phyloP scores from a whole-genome alignment of 805 yeast species.

The Ogataea polymorpha region DNA sequence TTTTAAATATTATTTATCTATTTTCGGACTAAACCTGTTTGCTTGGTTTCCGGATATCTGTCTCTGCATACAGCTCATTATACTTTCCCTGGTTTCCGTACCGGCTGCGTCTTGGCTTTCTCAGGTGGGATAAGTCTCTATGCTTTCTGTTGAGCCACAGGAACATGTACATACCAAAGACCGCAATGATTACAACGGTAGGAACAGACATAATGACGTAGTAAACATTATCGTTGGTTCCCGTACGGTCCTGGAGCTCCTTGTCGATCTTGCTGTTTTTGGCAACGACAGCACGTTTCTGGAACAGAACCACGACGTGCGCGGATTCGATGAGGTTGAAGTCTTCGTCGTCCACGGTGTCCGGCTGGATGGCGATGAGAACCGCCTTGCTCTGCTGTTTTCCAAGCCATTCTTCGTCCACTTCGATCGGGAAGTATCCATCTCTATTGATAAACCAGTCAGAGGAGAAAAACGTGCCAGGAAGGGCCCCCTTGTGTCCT shows the following conservation, averaged over 20 bases:
- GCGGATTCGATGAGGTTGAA: slow-evolving; percentile 47
- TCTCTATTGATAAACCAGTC: slow-evolving; percentile 65
- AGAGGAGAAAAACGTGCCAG: slow-evolving; percentile 53
- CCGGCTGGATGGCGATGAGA: slow-evolving; percentile 72
- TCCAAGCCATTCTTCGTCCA: too few relatives aligned
- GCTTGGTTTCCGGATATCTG: slow-evolving; percentile 29
- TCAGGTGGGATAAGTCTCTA: slow-evolving; percentile 48
- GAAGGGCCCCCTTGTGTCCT: slow-evolving; percentile 24
- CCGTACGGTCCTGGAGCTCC: slow-evolving; percentile 35
- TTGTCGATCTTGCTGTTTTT: slow-evolving; percentile 39
- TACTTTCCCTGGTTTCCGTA: slow-evolving; percentile 33
- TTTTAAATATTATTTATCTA: too few relatives aligned
- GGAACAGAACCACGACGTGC: slow-evolving; percentile 44
- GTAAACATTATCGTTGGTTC: slow-evolving; percentile 43
- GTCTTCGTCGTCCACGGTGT: slow-evolving; percentile 59
- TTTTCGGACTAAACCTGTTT: slow-evolving; percentile 20
- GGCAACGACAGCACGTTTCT: slow-evolving; percentile 52
- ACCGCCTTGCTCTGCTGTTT: slow-evolving; percentile 53
- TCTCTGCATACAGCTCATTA: slow-evolving; percentile 26
- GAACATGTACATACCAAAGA: slow-evolving; percentile 63
- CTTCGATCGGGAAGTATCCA: slow-evolving; percentile 66
- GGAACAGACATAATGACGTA: slow-evolving; percentile 69
- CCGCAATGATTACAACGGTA: slow-evolving; percentile 56
- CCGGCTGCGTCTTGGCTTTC: slow-evolving; percentile 35
- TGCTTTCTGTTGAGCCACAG: slow-evolving; percentile 53